Conservation (phyloP, 495 filamentous ascomycete species). For the Neurospora sp. region DNA sequence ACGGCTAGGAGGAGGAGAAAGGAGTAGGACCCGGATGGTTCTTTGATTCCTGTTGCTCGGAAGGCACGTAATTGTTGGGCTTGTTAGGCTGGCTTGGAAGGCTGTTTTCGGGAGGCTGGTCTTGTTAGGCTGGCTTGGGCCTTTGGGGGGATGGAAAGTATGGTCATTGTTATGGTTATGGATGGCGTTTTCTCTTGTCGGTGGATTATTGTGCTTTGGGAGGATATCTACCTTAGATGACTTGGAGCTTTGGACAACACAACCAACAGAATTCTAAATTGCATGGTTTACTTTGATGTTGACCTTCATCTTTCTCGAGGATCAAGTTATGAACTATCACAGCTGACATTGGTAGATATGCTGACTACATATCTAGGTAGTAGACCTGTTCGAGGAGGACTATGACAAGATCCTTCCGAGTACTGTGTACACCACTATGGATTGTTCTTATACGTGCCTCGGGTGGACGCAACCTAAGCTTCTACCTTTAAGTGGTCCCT, state of each 20-base stretch:
- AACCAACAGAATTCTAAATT: not conserved
- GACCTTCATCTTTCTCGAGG: no score
- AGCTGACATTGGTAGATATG: no score
- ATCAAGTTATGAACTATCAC: no score
- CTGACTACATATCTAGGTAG: no score
- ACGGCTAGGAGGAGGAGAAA: slow-evolving; percentile 6
- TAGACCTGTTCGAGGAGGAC: no score
- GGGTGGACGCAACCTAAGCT: no score
- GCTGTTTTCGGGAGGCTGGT: no score
- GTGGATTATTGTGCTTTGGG: not conserved
- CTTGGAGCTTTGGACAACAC: not conserved
- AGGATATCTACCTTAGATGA: not conserved
- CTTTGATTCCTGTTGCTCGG: not conserved
- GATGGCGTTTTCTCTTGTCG: not conserved
- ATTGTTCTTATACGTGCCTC: no score
- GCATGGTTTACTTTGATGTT: no score
- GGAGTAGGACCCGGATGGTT: not conserved
- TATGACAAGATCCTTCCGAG: no score
- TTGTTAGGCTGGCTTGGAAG: not conserved
- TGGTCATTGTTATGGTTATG: not conserved
- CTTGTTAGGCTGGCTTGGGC: not conserved
- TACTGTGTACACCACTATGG: no score
- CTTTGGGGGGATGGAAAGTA: not conserved
- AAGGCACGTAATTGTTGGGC: not conserved
- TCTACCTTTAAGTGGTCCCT: no score